Evolutionary conservation across 2,329 filamentous ascomycete genomes (phyloP), one percentile per base, ranked within the genome.

Genomic region (Fusarium floridanum): DNA sequence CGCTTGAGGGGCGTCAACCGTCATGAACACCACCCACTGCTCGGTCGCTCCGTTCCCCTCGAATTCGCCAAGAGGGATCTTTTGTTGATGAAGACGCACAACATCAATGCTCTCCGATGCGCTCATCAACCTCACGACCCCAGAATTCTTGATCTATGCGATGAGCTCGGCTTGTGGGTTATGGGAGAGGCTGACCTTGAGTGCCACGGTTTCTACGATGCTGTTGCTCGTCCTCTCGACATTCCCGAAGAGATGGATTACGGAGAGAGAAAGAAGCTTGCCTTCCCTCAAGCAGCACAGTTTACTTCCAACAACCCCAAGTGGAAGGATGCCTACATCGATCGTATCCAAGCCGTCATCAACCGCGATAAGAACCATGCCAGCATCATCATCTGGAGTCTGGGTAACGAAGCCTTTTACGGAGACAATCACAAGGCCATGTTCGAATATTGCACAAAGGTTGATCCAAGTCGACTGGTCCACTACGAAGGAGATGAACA

Each of bases 371-470:
- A 93, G 82, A 92, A 94, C 67, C 91, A 94, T 73, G 81, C 92
- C 0, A 91, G 87, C n/a, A 86, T 94, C 60, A 90, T 94, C 59
- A 88, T 94, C 48, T 94, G 93, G 93, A 92, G 90, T 56, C 84
- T 94, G 0, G 93, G 92, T 0, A 94, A 94, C 76, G 92, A 94
- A 78, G 89, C 92, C 0, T 94, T 93, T 78, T 94, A 93, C 76
- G 92, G 92, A 1, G 83, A 85, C 10, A 94, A 94, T 77, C 91
- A 92, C 77, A 86, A 85, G 55, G 89, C 88, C 37, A 94, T 94
- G 92, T 91, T 91, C 74, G 83, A 91, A 5, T 91, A 88, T 78
- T 86, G 88, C 60, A 91, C 90, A 70, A 68, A 82, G 1, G 83
- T 86, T n/a, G 92, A 94, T 73, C 85, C 88, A 0, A 87, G 86